phyloP scores from a whole-genome alignment of 2,329 filamentous ascomycete species.

The Tolypocladium ovalisporum region DNA sequence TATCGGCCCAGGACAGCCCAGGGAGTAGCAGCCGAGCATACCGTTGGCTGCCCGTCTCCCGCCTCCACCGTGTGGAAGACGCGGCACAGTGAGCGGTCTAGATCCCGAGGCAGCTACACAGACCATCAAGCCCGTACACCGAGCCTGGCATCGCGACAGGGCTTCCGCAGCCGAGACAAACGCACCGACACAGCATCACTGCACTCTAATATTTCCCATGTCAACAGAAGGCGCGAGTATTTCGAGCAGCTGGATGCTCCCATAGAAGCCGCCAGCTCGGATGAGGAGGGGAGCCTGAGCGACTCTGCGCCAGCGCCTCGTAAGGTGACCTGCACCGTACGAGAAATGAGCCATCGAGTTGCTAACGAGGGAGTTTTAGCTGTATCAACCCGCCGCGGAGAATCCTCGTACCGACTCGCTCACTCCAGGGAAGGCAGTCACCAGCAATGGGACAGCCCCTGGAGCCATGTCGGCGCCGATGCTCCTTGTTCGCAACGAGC shows the following conservation, averaged over 20 bases:
- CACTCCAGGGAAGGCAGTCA: not conserved
- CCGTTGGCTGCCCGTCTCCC: not conserved
- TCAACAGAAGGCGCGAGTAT: not conserved
- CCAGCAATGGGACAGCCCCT: conserved; percentile 1
- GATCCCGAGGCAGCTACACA: not conserved
- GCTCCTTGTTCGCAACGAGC: not conserved
- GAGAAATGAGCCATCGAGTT: no score
- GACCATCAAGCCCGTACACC: not conserved
- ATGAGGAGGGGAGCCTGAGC: not conserved
- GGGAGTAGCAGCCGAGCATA: not conserved
- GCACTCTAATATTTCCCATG: not conserved
- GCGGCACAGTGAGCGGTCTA: not conserved
- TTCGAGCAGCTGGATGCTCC: not conserved
- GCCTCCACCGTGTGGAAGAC: not conserved
- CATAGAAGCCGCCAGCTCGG: not conserved
- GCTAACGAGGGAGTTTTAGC: not conserved
- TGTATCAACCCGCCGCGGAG: not conserved
- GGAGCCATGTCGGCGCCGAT: not conserved
- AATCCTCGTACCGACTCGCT: not conserved
- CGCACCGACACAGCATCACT: not conserved
- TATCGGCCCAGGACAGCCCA: conserved; percentile 3
- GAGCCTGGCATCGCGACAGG: not conserved
- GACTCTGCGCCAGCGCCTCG: not conserved
- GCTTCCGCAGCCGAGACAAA: not conserved
- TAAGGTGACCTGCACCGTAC: not conserved